Evolutionary conservation across 345 rosid genomes (phyloP).

Genomic region (Linum trigynum): DNA sequence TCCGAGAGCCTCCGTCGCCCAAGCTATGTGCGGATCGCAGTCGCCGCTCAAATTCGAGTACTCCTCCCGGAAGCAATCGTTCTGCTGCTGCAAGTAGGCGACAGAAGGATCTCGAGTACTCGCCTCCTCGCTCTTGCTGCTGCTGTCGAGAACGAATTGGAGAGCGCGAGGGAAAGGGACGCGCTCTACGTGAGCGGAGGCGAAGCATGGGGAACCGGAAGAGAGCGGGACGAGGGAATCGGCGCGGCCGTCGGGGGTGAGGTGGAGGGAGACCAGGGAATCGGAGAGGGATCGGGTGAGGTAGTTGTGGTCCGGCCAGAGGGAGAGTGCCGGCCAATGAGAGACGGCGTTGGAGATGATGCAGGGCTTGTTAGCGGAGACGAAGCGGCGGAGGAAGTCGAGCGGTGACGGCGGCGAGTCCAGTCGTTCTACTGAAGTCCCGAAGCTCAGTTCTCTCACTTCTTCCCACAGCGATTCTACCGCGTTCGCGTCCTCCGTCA

Average conservation of each 20-base stretch:
- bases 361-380: slow-evolving; percentile 76
- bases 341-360: slow-evolving; percentile 52
- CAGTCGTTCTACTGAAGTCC: slow-evolving; percentile 37
- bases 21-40: slow-evolving; percentile 51
- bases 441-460: slow-evolving; percentile 54
- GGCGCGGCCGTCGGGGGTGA: slow-evolving; percentile 73
- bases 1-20: slow-evolving; percentile 80
- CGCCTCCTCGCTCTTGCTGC: background rate
- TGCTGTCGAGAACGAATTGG: slow-evolving; percentile 20
- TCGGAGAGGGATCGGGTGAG: slow-evolving; percentile 43
- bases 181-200: slow-evolving; percentile 58
- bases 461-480: slow-evolving; percentile 54
- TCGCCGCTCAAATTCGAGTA: slow-evolving; percentile 40
- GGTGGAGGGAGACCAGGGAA: slow-evolving; percentile 67
- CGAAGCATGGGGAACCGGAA: slow-evolving; percentile 38
- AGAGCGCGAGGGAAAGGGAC: slow-evolving; percentile 53
- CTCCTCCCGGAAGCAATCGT: slow-evolving; percentile 74
- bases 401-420: slow-evolving; percentile 49
- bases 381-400: slow-evolving; percentile 52
- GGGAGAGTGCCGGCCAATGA: slow-evolving; percentile 68
- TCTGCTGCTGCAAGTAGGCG: slow-evolving; percentile 76
- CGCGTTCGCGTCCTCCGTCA: slow-evolving; percentile 12
- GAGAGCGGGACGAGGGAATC: slow-evolving; percentile 41
- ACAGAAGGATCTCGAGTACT: slow-evolving; percentile 16
- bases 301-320: slow-evolving; percentile 47